A percentile compares a stretch with the other conserved stretches of the same genome.
Evolutionary conservation across 2,329 filamentous ascomycete genomes (phyloP).

Genomic region (Penicillium brevicompactum): DNA sequence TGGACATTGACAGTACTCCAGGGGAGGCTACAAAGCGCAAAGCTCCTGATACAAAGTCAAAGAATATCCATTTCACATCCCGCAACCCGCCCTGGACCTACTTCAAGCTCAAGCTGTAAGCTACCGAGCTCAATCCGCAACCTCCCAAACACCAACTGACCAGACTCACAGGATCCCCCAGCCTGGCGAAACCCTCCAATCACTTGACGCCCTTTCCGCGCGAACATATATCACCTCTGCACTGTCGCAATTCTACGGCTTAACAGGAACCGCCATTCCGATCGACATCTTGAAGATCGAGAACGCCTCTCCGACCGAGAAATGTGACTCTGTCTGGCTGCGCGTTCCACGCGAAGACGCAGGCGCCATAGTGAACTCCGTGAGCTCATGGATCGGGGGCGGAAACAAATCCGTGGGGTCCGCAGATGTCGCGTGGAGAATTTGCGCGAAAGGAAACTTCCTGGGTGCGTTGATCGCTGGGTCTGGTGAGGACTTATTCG

Average conservation of each 20-base stretch:
- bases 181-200: slow-evolving; percentile 23
- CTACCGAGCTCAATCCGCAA: no score
- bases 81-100: slow-evolving; percentile 48
- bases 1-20: slow-evolving; percentile 2
- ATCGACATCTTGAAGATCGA: slow-evolving; percentile 50
- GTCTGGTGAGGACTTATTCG: slow-evolving; percentile 38
- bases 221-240: slow-evolving; percentile 49
- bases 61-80: slow-evolving; percentile 37
- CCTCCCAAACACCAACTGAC: not conserved
- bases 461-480: slow-evolving; percentile 38
- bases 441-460: slow-evolving; percentile 42
- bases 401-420: slow-evolving; percentile 12
- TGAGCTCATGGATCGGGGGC: slow-evolving; percentile 51
- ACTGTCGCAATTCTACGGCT: slow-evolving; percentile 50
- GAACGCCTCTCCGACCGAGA: not conserved
- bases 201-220: slow-evolving; percentile 50
- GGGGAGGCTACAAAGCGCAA: slow-evolving; percentile 29
- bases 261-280: slow-evolving; percentile 49
- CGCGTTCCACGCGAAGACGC: slow-evolving; percentile 50
- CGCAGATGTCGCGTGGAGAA: slow-evolving; percentile 39
- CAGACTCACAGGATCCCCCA: slow-evolving; percentile 36
- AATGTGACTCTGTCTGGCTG: slow-evolving; percentile 39
- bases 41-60: slow-evolving; percentile 20
- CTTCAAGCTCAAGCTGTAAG: slow-evolving; percentile 46
- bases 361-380: slow-evolving; percentile 43